phyloP scores from a whole-genome alignment of 2,329 filamentous ascomycete species.

The Didymellaceae sp. region DNA sequence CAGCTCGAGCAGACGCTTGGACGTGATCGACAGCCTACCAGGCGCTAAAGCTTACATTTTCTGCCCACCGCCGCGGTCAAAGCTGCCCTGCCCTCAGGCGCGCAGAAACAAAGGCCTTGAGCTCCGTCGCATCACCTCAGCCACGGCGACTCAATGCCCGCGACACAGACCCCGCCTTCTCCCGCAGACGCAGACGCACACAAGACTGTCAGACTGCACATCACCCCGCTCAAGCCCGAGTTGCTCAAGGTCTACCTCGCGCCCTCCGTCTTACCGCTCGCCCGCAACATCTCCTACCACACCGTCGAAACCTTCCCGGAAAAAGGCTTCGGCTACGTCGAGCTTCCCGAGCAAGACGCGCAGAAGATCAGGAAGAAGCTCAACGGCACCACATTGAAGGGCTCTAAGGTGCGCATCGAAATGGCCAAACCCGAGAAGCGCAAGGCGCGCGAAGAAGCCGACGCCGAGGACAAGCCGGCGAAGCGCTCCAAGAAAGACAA shows the following conservation, averaged over 20 bases:
- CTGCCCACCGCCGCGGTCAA: conserved; percentile 32
- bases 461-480: conserved; percentile 55
- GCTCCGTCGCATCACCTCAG: conserved; percentile 1
- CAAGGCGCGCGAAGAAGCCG: conserved; percentile 47
- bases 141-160: conserved; percentile 43
- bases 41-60: conserved; percentile 43
- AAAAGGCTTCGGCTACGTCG: conserved; percentile 86
- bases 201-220: conserved; percentile 71
- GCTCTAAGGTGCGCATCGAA: conserved; percentile 83
- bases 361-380: conserved; percentile 92
- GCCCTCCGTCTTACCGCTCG: conserved; percentile 67
- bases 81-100: neutral
- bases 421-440: conserved; percentile 73
- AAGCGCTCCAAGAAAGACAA: conserved; percentile 54
- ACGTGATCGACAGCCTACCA: conserved; percentile 18
- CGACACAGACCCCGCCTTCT: conserved; percentile 37
- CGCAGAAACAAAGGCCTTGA: conserved; percentile 1
- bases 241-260: conserved; percentile 77
- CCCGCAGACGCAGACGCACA: conserved; percentile 27
- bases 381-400: conserved; percentile 83
- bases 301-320: conserved; percentile 86
- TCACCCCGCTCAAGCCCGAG: conserved; percentile 80
- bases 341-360: conserved; percentile 79
- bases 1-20: neutral
- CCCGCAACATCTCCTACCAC: conserved; percentile 88